Conservation (phyloP, 2,329 filamentous ascomycete genomes). For the Bimuria novae-zelandiae region DNA sequence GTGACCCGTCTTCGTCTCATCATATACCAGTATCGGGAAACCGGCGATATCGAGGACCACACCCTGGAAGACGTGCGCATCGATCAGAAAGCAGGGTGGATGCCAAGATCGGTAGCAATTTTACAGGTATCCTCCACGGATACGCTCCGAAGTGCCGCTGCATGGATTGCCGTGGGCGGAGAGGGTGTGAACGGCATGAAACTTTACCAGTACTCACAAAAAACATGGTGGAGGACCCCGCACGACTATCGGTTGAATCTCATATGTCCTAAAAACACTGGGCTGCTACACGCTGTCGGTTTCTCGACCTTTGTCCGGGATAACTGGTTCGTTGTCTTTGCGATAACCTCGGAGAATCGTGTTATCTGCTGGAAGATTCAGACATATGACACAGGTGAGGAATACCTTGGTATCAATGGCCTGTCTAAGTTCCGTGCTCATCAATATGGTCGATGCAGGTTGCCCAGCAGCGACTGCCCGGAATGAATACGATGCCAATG, state of each 20-base stretch:
- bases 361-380: conserved; percentile 23
- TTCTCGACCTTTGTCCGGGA: conserved; percentile 19
- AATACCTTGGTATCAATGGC: neutral
- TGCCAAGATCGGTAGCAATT: conserved; percentile 22
- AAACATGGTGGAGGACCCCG: conserved; percentile 17
- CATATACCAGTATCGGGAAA: conserved; percentile 24
- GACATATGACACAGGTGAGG: conserved; percentile 1
- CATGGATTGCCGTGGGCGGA: conserved; percentile 25
- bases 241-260: conserved; percentile 13
- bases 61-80: conserved; percentile 13
- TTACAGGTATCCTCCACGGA: conserved; percentile 15
- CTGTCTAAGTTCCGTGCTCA: neutral
- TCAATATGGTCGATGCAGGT: neutral
- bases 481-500: neutral
- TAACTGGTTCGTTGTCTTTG: conserved; percentile 17
- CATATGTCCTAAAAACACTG: conserved; percentile 19
- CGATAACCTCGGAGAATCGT: conserved; percentile 21
- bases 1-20: conserved; percentile 24
- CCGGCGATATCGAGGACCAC: neutral
- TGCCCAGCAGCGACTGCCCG: neutral
- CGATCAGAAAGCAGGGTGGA: conserved; percentile 20
- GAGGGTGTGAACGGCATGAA: conserved; percentile 27
- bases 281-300: conserved; percentile 20
- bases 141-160: conserved; percentile 7
- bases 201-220: conserved; percentile 18